phyloP scores from a whole-genome alignment of 345 rosid genomes.

The Cardiospermum halicacabum region DNA sequence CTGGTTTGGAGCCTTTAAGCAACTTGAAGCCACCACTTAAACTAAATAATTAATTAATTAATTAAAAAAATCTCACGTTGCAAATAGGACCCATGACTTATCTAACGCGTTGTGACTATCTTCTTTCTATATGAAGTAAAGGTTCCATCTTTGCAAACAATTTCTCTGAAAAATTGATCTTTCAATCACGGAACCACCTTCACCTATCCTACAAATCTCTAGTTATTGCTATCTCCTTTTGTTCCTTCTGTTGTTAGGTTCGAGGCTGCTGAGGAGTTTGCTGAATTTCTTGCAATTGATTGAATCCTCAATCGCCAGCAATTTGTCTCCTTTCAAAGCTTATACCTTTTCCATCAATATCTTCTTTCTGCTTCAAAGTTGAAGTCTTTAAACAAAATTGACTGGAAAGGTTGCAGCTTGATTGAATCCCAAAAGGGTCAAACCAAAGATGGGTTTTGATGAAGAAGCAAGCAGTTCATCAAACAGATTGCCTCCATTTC shows the following conservation, averaged over 20 bases:
- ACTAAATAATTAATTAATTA: too few relatives aligned
- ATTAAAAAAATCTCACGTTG: too few relatives aligned
- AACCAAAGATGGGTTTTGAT: constrained; percentile 19
- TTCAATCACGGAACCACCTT: neutral
- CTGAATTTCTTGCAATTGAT: neutral
- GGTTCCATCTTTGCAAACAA: neutral
- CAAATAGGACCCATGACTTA: too few relatives aligned
- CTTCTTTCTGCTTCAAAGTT: neutral
- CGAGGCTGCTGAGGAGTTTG: neutral
- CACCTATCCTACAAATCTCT: neutral
- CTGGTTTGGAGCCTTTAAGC: neutral
- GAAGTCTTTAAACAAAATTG: neutral
- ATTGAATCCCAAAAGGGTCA: neutral
- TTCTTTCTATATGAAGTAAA: too few relatives aligned
- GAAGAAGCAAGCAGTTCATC: constrained; percentile 39
- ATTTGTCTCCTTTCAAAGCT: neutral
- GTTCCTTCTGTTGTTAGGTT: neutral
- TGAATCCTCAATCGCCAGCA: neutral
- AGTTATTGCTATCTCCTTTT: neutral
- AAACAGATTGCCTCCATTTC: constrained; percentile 21
- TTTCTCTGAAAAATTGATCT: neutral
- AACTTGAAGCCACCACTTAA: neutral
- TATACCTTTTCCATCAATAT: too few relatives aligned
- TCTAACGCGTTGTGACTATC: too few relatives aligned
- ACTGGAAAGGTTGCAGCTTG: neutral